Evolutionary conservation across 331 rosid genomes (phyloP).

Genomic region (Arachis monticola): DNA sequence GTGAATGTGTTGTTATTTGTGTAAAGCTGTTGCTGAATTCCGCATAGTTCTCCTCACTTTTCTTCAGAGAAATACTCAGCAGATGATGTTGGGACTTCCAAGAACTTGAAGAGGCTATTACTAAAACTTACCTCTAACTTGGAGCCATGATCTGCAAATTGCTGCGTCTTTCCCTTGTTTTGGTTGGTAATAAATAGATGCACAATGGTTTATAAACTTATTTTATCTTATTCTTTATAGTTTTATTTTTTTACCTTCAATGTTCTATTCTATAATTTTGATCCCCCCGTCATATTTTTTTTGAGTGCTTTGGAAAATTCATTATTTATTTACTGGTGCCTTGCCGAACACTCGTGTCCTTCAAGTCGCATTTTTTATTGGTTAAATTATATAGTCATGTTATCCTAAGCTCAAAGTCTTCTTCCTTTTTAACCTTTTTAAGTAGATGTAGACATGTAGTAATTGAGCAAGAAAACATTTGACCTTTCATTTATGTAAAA

Average conservation of each 20-base stretch:
- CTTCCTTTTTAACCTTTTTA: too few relatives aligned
- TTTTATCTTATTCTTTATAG: constrained; percentile 3
- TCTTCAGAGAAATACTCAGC: constrained; percentile 80
- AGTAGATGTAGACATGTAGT: too few relatives aligned
- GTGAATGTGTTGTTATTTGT: constrained; percentile 8
- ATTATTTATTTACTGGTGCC: too few relatives aligned
- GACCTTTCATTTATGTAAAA: too few relatives aligned
- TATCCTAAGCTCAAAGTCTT: too few relatives aligned
- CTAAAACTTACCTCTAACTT: constrained; percentile 67
- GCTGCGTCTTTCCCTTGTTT: background rate
- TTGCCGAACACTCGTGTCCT: too few relatives aligned
- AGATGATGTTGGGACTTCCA: constrained; percentile 90
- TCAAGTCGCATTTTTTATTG: background rate
- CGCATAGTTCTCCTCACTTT: background rate
- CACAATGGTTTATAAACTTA: constrained; percentile 1
- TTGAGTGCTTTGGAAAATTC: too few relatives aligned
- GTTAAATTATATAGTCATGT: too few relatives aligned
- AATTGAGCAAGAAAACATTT: too few relatives aligned
- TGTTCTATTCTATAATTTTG: background rate
- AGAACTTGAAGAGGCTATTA: constrained; percentile 82
- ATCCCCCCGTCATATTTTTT: too few relatives aligned
- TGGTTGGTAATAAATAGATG: constrained; percentile 15
- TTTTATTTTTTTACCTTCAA: background rate
- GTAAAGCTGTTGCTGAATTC: constrained; percentile 32
- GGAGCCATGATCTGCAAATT: background rate